These are phyloP conservation scores for Ganoderma boninense DNA, from an alignment of 1,284 basidiomycete species.

Conservation along the genomic window DNA sequence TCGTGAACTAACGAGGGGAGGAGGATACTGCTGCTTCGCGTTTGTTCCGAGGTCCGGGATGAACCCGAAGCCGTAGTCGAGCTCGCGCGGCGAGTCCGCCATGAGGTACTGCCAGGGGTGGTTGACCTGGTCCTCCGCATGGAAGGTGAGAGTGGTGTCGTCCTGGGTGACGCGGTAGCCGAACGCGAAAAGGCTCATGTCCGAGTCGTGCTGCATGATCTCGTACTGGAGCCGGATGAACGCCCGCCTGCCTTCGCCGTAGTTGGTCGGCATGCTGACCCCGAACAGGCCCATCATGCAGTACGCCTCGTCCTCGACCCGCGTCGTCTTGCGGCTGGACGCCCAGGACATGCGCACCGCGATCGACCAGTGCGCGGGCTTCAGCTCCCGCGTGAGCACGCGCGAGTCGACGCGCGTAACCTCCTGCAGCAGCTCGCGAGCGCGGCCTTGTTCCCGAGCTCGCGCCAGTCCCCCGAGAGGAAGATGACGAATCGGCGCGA, in stretches of 20 bases:
- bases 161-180: background rate
- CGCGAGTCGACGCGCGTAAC: background rate
- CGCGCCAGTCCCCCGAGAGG: background rate
- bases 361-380: background rate
- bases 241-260: slow-evolving; percentile 11
- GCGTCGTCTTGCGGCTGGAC: slow-evolving; percentile 3
- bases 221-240: slow-evolving; percentile 12
- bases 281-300: slow-evolving; percentile 10
- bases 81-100: slow-evolving; percentile 3
- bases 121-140: background rate
- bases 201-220: slow-evolving; percentile 12
- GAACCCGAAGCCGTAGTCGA: background rate
- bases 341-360: slow-evolving; percentile 12
- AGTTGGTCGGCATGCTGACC: slow-evolving; percentile 12
- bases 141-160: background rate
- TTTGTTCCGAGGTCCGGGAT: background rate
- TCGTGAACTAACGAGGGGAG: background rate
- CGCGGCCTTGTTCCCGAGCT: background rate
- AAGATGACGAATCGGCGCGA: background rate
- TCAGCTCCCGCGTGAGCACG: background rate
- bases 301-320: slow-evolving; percentile 12
- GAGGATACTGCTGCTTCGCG: background rate
- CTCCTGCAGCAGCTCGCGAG: background rate
- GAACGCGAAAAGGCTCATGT: slow-evolving; percentile 12
- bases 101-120: background rate